Base-by-base conservation (phyloP, 495 filamentous ascomycete genomes). In the Hypoxylon perforatum region DNA sequence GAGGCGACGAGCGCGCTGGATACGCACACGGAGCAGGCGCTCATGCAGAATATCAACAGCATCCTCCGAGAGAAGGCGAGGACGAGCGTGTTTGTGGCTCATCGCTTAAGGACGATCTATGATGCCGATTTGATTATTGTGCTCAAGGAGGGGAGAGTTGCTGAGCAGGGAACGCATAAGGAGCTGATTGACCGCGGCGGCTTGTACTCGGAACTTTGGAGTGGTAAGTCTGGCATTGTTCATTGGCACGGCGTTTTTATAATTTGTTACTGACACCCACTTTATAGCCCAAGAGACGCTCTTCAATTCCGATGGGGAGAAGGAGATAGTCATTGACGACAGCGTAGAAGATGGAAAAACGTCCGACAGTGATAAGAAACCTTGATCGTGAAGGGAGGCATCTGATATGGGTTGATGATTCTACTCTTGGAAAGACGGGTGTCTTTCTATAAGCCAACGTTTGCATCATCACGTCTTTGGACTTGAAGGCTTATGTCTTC, bases 1-100 rank as follows among this genome's bases (percentile, higher is more conserved):
- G 95, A 99, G 81, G 95, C 95, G 78, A 99, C 96, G 0, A 96
- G 92, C 48, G 96, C 95, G 0, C 81, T 99, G 46, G 95, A 99
- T 73, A 97, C 96, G 0, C 92, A 97, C 74, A 98, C 95, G 0
- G 95, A 99, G 76, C 92, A 96, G 76, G 88, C 90, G 0, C 82
- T 99, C 38, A 87, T 99, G 77, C 85, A 89, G 59, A 97, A 97
- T 69, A 97, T 98, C 76, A 97, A 97, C 73, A 90, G 90, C 71
- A 96, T 99, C 61, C 77, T 99, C 51, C 90, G 89, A 60, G 94
- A 97, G 67, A 96, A 96, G 81, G 79, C 82, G 23, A 84, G 93
- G 49, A 99, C 95, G 4, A 97, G 92, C 65, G 88, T 99, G 3
- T 98, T 98, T 67, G 90, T 99, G 8, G 95, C 95, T 23, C 95